Evolutionary conservation across 2,329 filamentous ascomycete genomes (phyloP), one percentile per base, ranked within the genome.

Genomic region (Fusarium sterilihyphosum): DNA sequence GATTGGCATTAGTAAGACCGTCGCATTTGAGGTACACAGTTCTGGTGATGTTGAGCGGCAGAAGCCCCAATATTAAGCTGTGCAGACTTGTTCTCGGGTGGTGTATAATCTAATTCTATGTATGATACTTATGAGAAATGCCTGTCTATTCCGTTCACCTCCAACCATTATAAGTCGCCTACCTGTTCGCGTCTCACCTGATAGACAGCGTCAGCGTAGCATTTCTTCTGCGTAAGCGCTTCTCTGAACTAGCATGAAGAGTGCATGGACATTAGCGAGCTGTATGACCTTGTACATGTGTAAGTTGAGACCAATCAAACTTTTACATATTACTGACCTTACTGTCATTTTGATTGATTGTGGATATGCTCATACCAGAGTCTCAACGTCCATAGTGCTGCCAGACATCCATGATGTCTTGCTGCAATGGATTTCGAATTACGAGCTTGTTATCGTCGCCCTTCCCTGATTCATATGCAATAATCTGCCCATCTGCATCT

Each of bases 1-100:
- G 26, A 60, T 67, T 6, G 76, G 76, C 13, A 78, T 78, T 13
- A 78, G 62, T 50, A 78, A 78, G 16, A 78, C 76, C 2, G 76
- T 78, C 26, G 73, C 52, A 17, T 75, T 75, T 20, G 70, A 75
- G 65, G 73, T 75, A 11, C 73, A 58, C 38, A 73, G 59, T 49
- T 67, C 73, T 4, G 52, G 44, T n/a, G 61, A 69, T n/a, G 54
- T 54, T 31, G 44, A 67, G 24, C 47, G 61, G 29, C 74, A n/a
- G 35, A 40, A 13, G 38, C 29, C 18, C 24, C 8, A 16, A 47
- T 37, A 13, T 12, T n/a, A 29, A 33, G 20, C n/a, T 35, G 35
- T 29, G 16, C 8, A 46, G 14, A n/a, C 16, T 22, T 14, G 13
- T 24, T n/a, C 9, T 24, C 9, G 11, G 22, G 22, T 46, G 26